A percentile compares a stretch with the other conserved stretches of the same genome.
Conservation (phyloP, 2,329 filamentous ascomycete genomes). For the Didymella segeticola region DNA sequence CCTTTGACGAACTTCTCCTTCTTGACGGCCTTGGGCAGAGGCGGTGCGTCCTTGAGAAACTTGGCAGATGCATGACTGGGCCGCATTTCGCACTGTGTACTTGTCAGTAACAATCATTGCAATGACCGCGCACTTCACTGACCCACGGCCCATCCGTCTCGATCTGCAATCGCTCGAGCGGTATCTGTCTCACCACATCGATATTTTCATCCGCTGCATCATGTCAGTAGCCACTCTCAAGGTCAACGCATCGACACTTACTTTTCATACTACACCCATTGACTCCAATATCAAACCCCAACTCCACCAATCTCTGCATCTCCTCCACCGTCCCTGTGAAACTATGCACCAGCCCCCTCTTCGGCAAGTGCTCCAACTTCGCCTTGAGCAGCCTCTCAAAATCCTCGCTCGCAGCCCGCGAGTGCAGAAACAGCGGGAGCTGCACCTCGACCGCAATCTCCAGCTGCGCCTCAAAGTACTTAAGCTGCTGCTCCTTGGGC, state of each 20-base stretch:
- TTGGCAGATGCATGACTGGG: constrained; percentile 85
- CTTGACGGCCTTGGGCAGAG: constrained; percentile 83
- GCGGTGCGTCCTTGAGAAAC: constrained; percentile 71
- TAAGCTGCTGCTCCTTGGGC: constrained; percentile 77
- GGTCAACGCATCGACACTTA: constrained; percentile 13
- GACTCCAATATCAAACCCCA: constrained; percentile 90
- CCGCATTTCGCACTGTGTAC: constrained; percentile 79
- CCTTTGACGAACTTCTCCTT: constrained; percentile 94
- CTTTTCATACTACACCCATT: constrained; percentile 97
- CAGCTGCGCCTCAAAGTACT: constrained; percentile 85
- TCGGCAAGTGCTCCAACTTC: constrained; percentile 70
- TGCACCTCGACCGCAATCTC: constrained; percentile 77
- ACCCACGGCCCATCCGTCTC: constrained; percentile 95
- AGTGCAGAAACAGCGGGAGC: constrained; percentile 90
- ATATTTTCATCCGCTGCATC: constrained; percentile 69
- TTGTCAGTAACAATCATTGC: neutral
- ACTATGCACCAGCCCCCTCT: constrained; percentile 86
- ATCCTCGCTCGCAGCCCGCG: constrained; percentile 74
- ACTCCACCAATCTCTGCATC: constrained; percentile 77
- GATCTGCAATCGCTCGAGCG: constrained; percentile 82
- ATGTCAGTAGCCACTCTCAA: constrained; percentile 3
- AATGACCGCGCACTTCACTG: constrained; percentile 18
- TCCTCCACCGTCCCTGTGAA: constrained; percentile 91
- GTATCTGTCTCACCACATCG: constrained; percentile 79
- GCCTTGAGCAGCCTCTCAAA: constrained; percentile 69